Base-by-base conservation (phyloP, 2,329 filamentous ascomycete species). In the Hypoxylon sp. region DNA sequence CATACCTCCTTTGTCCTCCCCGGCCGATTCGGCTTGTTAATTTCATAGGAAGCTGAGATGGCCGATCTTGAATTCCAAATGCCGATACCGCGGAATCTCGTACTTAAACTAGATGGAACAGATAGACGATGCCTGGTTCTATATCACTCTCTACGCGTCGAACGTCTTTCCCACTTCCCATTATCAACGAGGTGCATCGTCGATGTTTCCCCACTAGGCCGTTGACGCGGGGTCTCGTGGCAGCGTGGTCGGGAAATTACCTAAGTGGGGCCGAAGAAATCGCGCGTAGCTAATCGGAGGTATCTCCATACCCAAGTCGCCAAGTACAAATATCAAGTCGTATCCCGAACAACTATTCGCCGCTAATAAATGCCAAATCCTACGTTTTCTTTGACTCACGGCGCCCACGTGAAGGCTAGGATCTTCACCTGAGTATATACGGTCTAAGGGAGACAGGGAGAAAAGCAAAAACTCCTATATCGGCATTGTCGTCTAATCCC, bases 171-270 rank as follows among this genome's bases (percentile, higher is more conserved):
- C 47, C 41, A 48, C 50, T 61, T 37, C 32, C 30, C 56, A 46
- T 45, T 51, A 45, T 64, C 34, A 61, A 50, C 50, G 41, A 51
- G 37, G 30, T 59, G 53, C 48, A 60, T 66, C 21, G n/a, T 59
- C 27, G 37, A 11, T 25, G 45, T 48, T 37, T 54, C 57, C 65
- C 57, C 65, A 62, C 58, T 46, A n/a, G 51, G 39, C 58, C 52
- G 37, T 55, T 59, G 48, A 47, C 59, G 61, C 65, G 61, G 46
- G 63, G 57, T 56, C 57, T 65, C 61, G 61, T 64, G 61, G 55
- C 61, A 55, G 50, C 62, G 65, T 63, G 66, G 60, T 68, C 58
- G 59, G 63, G 48, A 56, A 52, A 65, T 56, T 54, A 59, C n/a
- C 47, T 34, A 65, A 55, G 63, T 55, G 66, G 63, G 66, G 62